Evolutionary conservation across 192 early-diverging fungal species (phyloP).

Genomic region (Phycomyces nitens): DNA sequence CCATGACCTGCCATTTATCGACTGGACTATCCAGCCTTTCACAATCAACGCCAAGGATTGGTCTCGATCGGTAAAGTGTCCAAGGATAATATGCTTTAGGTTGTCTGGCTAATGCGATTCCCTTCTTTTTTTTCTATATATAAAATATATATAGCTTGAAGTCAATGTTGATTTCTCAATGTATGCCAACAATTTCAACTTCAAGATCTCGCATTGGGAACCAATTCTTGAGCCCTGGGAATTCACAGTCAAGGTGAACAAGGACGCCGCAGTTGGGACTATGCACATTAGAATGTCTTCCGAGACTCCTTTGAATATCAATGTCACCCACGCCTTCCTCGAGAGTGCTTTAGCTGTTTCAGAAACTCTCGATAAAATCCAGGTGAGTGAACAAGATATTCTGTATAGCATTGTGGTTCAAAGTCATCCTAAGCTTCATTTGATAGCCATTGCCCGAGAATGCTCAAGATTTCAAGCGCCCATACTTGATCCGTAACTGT

Average conservation of each 20-base stretch:
- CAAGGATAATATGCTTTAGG: conserved; percentile 3
- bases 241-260: conserved; percentile 41
- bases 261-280: conserved; percentile 15
- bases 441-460: conserved; percentile 20
- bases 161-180: conserved; percentile 56
- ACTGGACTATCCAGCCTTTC: conserved; percentile 64
- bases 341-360: conserved; percentile 41
- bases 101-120: no score
- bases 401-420: no score
- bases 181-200: conserved; percentile 77
- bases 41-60: conserved; percentile 69
- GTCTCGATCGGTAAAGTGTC: conserved; percentile 40
- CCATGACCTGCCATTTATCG: conserved; percentile 78
- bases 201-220: conserved; percentile 91
- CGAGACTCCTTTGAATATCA: conserved; percentile 62
- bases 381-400: conserved; percentile 6
- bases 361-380: conserved; percentile 42
- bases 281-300: conserved; percentile 57
- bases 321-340: conserved; percentile 65
- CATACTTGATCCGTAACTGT: conserved; percentile 73
- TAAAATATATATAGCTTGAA: conserved; percentile 44
- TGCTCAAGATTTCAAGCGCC: conserved; percentile 29
- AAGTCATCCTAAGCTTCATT: no score
- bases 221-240: conserved; percentile 79
- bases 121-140: no score